Conservation (phyloP, 441 rosid species). For the Corymbia citriodora region DNA sequence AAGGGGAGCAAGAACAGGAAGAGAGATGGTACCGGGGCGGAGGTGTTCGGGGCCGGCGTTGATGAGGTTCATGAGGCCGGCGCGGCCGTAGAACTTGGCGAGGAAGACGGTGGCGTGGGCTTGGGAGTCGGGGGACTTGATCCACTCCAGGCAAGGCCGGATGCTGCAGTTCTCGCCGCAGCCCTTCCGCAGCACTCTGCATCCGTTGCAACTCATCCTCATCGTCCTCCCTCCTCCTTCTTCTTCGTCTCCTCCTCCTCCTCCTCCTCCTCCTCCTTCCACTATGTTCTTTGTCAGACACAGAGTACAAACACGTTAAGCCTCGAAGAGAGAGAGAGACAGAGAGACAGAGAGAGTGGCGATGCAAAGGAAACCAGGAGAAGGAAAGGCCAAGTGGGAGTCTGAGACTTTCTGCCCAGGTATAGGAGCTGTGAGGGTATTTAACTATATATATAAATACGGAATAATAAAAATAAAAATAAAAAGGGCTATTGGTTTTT, state of each 20-base stretch:
- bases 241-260: background rate
- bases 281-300: background rate
- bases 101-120: slow-evolving; percentile 77
- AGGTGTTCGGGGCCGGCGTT: slow-evolving; percentile 69
- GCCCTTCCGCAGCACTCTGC: slow-evolving; percentile 71
- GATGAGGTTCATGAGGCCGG: slow-evolving; percentile 73
- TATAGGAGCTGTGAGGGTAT: background rate
- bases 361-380: background rate
- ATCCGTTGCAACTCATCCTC: slow-evolving; percentile 83
- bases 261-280: background rate
- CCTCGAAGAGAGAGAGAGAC: background rate
- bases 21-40: slow-evolving; percentile 45
- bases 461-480: background rate
- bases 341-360: background rate
- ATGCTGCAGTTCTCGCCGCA: slow-evolving; percentile 66
- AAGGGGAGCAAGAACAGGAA: background rate
- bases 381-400: background rate
- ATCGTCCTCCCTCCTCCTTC: slow-evolving; percentile 2
- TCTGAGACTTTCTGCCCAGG: background rate
- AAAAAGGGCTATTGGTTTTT: background rate
- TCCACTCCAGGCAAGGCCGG: slow-evolving; percentile 67
- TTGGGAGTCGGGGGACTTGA: slow-evolving; percentile 59
- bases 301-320: background rate
- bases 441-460: background rate
- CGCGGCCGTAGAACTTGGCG: slow-evolving; percentile 74